Base-by-base conservation (phyloP, 208 protist genomes). In the Crithidia fasciculata region DNA sequence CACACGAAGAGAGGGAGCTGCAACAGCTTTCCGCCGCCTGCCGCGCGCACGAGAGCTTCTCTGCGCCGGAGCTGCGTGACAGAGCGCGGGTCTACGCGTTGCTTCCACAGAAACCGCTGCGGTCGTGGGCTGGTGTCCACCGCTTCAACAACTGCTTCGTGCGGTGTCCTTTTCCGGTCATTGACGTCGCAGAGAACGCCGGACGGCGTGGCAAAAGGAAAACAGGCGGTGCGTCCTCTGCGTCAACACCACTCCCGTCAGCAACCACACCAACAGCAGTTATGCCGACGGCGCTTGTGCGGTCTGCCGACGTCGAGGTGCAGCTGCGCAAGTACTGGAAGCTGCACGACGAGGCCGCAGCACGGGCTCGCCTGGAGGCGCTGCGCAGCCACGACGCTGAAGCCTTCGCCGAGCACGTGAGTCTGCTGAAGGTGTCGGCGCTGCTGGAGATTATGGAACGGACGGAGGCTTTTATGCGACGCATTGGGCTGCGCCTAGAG, bases 361-460 rank as follows among this genome's bases (percentile, higher is more conserved):
- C 79, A 6, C 75, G 82, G 15, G 75, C 80, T 0, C 74, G 87
- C 0, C 67, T 92, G 59, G 49, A 59, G 10, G 84, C 84, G 43
- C 72, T 92, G 44, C 69, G 74, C 4, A 54, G 53, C 45, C 80
- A 88, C 47, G 84, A 92, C 57, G 69, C 84, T 0, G 73, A 80
- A 39, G 87, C 74, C 8, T 92, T 85, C 60, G 76, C 70, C 16
- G 47, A 82, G 58, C 83, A 90, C 72, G 73, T 92, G 10, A 82
- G 75, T 58, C 53, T 82, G 18, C 67, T 88, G 47, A 89, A 92
- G 61, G 64, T 89, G 3, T 82, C 87, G 9, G 56, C 82, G 16
- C 73, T 92, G 40, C 68, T 90, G 50, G 39, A 72, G n/a, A 86
- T 92, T 19, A 92, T 92, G 87, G 84, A 92, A 59, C 63, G 55